Evolutionary conservation across 2,329 filamentous ascomycete genomes (phyloP).

Genomic region (Thielaviopsis ethacetica): DNA sequence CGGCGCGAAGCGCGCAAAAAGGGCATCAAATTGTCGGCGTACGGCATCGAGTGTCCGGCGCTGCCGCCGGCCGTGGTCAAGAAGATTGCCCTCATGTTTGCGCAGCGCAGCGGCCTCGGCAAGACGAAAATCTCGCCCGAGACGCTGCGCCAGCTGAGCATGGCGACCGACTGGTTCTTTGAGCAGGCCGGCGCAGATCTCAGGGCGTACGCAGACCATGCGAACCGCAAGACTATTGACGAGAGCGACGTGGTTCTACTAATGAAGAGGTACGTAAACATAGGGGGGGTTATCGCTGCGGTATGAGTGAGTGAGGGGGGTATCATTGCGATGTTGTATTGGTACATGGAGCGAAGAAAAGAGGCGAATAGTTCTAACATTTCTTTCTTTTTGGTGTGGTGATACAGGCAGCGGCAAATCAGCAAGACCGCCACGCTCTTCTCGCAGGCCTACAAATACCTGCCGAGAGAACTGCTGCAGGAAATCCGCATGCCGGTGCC

Average conservation of each 20-base stretch:
- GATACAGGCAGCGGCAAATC: conserved; percentile 57
- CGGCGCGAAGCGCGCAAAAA: conserved; percentile 21
- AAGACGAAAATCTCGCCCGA: conserved; percentile 59
- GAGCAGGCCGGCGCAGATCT: conserved; percentile 73
- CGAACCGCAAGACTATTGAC: conserved; percentile 69
- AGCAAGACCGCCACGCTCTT: conserved; percentile 59
- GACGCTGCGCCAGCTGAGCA: conserved; percentile 55
- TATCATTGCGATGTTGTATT: conserved; percentile 3
- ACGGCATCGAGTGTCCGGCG: conserved; percentile 61
- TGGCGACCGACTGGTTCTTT: conserved; percentile 83
- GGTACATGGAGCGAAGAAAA: neutral
- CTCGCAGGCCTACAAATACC: conserved; percentile 65
- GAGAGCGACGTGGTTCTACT: conserved; percentile 68
- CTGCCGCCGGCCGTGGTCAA: conserved; percentile 61
- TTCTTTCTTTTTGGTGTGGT: conserved; percentile 12
- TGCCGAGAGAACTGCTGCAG: conserved; percentile 69
- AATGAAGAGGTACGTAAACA: conserved; percentile 55
- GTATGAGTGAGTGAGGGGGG: conserved; percentile 1
- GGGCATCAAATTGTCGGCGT: conserved; percentile 43
- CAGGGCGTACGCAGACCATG: conserved; percentile 64
- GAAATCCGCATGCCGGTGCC: conserved; percentile 58
- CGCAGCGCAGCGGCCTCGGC: conserved; percentile 46
- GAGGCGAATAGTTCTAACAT: conserved; percentile 15
- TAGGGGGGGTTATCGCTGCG: no score
- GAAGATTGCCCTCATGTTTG: conserved; percentile 52